These are phyloP conservation scores for Steccherinum ochraceum DNA, from an alignment of 768 basidiomycete species.

Conservation along the genomic window DNA sequence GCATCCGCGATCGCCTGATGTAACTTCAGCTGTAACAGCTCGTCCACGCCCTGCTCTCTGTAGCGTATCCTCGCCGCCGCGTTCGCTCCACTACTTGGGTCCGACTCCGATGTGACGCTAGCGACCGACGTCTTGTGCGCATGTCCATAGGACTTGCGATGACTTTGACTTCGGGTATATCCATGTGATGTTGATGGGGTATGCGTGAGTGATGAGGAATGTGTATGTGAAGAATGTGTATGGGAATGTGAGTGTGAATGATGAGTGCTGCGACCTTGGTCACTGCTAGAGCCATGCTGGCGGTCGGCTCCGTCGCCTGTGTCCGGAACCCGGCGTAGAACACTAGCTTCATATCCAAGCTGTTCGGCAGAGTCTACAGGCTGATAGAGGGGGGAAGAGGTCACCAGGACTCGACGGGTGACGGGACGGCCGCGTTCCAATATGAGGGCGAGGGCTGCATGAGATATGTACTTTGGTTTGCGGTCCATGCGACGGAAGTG, in stretches of 20 bases:
- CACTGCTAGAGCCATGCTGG: conserved; percentile 25
- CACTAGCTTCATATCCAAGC: conserved; percentile 68
- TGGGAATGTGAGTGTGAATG: conserved; percentile 2
- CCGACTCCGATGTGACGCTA: conserved; percentile 26
- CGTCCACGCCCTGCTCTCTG: conserved; percentile 93
- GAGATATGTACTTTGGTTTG: conserved; percentile 50
- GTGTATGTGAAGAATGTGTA: conserved; percentile 3
- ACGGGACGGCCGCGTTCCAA: conserved; percentile 78
- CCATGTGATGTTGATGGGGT: conserved; percentile 7
- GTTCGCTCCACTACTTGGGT: conserved; percentile 14
- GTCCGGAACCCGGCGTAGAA: conserved; percentile 69
- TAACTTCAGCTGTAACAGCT: conserved; percentile 88
- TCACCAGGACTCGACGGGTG: conserved; percentile 67
- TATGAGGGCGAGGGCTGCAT: conserved; percentile 69
- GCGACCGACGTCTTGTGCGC: conserved; percentile 15
- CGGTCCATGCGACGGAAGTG: conserved; percentile 33
- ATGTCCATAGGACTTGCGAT: conserved; percentile 13
- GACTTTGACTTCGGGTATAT: conserved; percentile 13
- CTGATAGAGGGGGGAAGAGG: conserved; percentile 82
- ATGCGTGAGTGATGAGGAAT: not conserved
- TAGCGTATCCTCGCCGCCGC: conserved; percentile 45
- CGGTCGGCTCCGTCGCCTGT: conserved; percentile 58
- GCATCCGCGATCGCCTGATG: conserved; percentile 76
- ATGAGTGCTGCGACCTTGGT: conserved; percentile 12
- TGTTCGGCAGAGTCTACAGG: conserved; percentile 66